Evolutionary conservation across 1,139 yeast genomes (phyloP).

Genomic region (Hemisphaericaspora subhashii): DNA sequence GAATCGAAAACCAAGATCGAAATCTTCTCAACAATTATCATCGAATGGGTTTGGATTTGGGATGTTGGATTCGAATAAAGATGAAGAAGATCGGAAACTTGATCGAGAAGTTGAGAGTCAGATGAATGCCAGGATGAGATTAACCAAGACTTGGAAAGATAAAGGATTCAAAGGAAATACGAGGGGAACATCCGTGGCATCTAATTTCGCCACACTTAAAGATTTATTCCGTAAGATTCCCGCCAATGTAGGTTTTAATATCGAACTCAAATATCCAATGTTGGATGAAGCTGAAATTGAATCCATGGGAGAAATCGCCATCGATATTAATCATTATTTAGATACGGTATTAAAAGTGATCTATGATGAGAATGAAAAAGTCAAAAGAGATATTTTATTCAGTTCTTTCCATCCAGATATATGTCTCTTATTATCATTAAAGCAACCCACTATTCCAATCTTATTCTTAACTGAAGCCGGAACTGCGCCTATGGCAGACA

Average conservation of each 20-base stretch:
- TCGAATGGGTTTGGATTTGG: conserved; percentile 18
- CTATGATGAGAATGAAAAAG: conserved; percentile 62
- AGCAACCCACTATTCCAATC: conserved; percentile 92
- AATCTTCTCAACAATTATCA: conserved; percentile 39
- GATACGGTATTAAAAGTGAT: conserved; percentile 81
- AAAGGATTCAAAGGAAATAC: conserved; percentile 91
- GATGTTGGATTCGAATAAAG: conserved; percentile 20
- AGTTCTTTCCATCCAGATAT: conserved; percentile 96
- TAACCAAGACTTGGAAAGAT: conserved; percentile 82
- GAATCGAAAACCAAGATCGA: conserved; percentile 41
- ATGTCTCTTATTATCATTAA: conserved; percentile 79
- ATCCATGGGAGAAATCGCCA: conserved; percentile 81
- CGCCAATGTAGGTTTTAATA: conserved; percentile 83
- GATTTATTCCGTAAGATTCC: conserved; percentile 85
- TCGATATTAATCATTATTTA: conserved; percentile 84
- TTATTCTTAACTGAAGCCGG: conserved; percentile 90
- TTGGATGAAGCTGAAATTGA: conserved; percentile 88
- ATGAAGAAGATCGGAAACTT: conserved; percentile 26
- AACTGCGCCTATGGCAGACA: conserved; percentile 79
- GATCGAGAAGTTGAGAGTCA: conserved; percentile 40
- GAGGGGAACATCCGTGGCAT: conserved; percentile 87
- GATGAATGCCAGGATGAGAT: conserved; percentile 69
- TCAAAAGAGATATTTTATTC: conserved; percentile 83
- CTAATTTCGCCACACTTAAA: conserved; percentile 84
- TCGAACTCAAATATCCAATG: conserved; percentile 96